A percentile compares a stretch with the other conserved stretches of the same genome.
Evolutionary conservation across 1,284 basidiomycete genomes (phyloP).

Genomic region (Meira nashicola): DNA sequence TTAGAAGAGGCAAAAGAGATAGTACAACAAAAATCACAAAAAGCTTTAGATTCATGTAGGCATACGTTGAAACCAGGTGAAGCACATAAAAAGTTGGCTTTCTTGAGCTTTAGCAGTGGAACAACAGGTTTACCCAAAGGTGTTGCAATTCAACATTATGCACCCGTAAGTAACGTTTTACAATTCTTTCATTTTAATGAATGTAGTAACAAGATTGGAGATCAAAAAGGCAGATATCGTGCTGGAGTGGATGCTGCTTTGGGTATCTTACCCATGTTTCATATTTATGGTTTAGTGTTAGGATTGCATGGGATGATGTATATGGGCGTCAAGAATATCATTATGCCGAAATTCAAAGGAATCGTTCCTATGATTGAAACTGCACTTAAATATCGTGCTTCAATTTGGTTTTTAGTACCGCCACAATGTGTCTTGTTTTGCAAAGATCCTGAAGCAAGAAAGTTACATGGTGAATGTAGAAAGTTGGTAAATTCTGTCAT

Average conservation of each 20-base stretch:
- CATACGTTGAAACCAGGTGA: conserved; percentile 62
- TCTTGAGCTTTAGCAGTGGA: conserved; percentile 72
- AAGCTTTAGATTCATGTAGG: conserved; percentile 56
- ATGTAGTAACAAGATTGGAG: conserved; percentile 16
- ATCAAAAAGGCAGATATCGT: conserved; percentile 25
- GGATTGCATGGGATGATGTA: conserved; percentile 17
- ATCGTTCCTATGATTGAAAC: conserved; percentile 41
- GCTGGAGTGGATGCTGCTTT: conserved; percentile 36
- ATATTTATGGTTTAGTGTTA: conserved; percentile 28
- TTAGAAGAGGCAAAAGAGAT: conserved; percentile 56
- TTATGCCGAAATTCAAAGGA: conserved; percentile 35
- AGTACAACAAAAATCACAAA: conserved; percentile 51
- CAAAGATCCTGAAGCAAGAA: conserved; percentile 17
- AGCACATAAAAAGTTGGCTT: conserved; percentile 65
- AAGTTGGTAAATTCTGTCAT: conserved; percentile 30
- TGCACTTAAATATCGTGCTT: conserved; percentile 28
- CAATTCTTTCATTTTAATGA: conserved; percentile 17
- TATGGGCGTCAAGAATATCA: conserved; percentile 22
- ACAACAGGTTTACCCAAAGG: conserved; percentile 68
- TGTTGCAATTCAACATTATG: conserved; percentile 20
- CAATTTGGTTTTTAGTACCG: conserved; percentile 21
- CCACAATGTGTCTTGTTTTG: conserved; percentile 23
- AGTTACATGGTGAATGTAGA: conserved; percentile 23
- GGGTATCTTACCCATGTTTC: conserved; percentile 33
- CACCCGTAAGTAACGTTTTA: conserved; percentile 19